Evolutionary conservation across 2,329 filamentous ascomycete species (phyloP).

Genomic region (Talaromyces verruculosus): DNA sequence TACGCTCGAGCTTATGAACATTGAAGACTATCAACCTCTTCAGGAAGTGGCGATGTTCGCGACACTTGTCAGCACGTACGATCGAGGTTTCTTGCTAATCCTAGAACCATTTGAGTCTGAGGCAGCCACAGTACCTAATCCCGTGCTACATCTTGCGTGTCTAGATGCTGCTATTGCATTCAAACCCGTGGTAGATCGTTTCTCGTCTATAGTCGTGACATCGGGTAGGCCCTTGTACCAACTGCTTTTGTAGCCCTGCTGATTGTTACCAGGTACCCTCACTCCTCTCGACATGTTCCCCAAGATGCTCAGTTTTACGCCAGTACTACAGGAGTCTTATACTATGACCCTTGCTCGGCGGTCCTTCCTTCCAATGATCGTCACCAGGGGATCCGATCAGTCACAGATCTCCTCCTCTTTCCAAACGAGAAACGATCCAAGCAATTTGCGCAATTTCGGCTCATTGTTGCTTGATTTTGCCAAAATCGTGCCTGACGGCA

Average conservation of each 20-base stretch:
- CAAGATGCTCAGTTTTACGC: conserved; percentile 92
- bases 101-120: conserved; percentile 97
- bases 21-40: conserved; percentile 94
- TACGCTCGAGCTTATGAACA: conserved; percentile 92
- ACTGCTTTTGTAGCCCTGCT: not conserved
- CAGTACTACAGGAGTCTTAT: conserved; percentile 95
- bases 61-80: conserved; percentile 92
- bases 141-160: conserved; percentile 94
- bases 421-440: conserved; percentile 90
- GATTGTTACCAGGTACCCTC: conserved; percentile 65
- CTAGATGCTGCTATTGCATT: conserved; percentile 97
- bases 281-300: conserved; percentile 98
- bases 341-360: conserved; percentile 90
- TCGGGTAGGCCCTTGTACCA: conserved; percentile 48
- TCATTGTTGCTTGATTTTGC: conserved; percentile 91
- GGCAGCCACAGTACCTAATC: conserved; percentile 91
- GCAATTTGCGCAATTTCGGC: conserved; percentile 96
- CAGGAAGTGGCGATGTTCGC: conserved; percentile 98
- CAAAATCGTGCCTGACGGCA: conserved; percentile 90
- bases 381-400: conserved; percentile 92
- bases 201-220: conserved; percentile 97
- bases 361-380: conserved; percentile 98
- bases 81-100: conserved; percentile 92
- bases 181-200: conserved; percentile 94
- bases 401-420: conserved; percentile 90